Conservation (phyloP, 73 alveolate genomes). For the Breviolum minutum region DNA sequence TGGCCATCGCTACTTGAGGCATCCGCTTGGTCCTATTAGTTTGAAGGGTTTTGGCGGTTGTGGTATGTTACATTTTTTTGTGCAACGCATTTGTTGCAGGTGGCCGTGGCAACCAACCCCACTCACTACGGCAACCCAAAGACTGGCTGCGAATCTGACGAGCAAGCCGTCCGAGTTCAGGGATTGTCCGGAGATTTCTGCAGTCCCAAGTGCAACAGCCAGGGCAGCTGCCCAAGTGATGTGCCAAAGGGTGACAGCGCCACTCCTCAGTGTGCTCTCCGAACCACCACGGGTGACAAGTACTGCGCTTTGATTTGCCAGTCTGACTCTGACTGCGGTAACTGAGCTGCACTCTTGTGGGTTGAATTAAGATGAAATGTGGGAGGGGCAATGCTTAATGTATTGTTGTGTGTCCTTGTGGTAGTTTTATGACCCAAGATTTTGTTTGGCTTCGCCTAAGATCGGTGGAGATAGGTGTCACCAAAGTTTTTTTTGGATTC, state of each 20-base stretch:
- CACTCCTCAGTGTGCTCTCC: slow-evolving; percentile 62
- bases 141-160: slow-evolving; percentile 81
- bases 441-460: too few species aligned
- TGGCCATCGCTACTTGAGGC: too few species aligned
- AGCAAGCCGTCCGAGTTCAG: slow-evolving; percentile 67
- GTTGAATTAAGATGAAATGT: too few species aligned
- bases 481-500: too few species aligned
- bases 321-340: slow-evolving; percentile 78
- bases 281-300: slow-evolving; percentile 92
- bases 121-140: slow-evolving; percentile 79
- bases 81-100: not conserved
- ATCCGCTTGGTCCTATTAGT: too few species aligned
- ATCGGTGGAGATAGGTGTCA: too few species aligned
- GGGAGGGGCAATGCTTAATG: not conserved
- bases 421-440: too few species aligned
- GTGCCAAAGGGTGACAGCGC: slow-evolving; percentile 89
- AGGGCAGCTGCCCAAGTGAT: slow-evolving; percentile 84
- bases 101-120: slow-evolving; percentile 81
- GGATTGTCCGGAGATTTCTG: slow-evolving; percentile 85
- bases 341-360: not conserved
- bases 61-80: too few species aligned
- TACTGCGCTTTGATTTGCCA: slow-evolving; percentile 80
- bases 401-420: too few species aligned
- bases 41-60: too few species aligned
- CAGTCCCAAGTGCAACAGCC: slow-evolving; percentile 89